These are phyloP conservation scores for Phytopythium delawarense DNA, from an alignment of 352 stramenopile species.

Conservation along the genomic window DNA sequence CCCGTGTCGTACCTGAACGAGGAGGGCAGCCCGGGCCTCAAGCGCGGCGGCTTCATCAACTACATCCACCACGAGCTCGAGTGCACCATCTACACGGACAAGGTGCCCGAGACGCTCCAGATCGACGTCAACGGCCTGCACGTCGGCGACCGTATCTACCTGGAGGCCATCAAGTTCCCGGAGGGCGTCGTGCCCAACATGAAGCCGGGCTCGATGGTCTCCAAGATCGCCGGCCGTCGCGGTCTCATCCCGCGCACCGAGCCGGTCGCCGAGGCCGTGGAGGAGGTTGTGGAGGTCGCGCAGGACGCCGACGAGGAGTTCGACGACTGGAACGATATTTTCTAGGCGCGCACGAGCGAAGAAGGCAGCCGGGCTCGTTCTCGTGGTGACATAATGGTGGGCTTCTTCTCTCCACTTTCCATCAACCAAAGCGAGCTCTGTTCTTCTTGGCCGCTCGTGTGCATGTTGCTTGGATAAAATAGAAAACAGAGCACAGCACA, in stretches of 20 bases:
- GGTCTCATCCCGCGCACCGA: constrained; percentile 77
- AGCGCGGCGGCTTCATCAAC: constrained; percentile 93
- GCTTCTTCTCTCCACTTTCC: background rate
- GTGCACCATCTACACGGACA: constrained; percentile 71
- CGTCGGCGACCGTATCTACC: constrained; percentile 77
- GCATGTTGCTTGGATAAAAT: constrained; percentile 7
- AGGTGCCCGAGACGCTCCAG: constrained; percentile 71
- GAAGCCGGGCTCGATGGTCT: constrained; percentile 57
- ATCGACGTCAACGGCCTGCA: constrained; percentile 86
- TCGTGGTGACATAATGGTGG: background rate
- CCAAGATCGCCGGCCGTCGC: constrained; percentile 84
- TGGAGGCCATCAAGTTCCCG: constrained; percentile 73
- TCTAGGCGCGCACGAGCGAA: constrained; percentile 36
- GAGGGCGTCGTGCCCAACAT: constrained; percentile 72
- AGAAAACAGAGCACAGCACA: constrained; percentile 2
- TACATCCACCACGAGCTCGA: constrained; percentile 85
- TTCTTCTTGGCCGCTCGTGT: background rate
- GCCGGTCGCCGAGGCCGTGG: constrained; percentile 50
- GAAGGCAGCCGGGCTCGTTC: background rate
- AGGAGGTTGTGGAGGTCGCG: constrained; percentile 58
- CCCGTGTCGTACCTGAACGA: constrained; percentile 92
- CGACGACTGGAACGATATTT: constrained; percentile 87
- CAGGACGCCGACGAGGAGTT: constrained; percentile 71
- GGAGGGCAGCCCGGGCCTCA: constrained; percentile 92
- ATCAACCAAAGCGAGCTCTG: background rate